Evolutionary conservation across 2,329 filamentous ascomycete species (phyloP).

Genomic region (Venturia aucupariae): DNA sequence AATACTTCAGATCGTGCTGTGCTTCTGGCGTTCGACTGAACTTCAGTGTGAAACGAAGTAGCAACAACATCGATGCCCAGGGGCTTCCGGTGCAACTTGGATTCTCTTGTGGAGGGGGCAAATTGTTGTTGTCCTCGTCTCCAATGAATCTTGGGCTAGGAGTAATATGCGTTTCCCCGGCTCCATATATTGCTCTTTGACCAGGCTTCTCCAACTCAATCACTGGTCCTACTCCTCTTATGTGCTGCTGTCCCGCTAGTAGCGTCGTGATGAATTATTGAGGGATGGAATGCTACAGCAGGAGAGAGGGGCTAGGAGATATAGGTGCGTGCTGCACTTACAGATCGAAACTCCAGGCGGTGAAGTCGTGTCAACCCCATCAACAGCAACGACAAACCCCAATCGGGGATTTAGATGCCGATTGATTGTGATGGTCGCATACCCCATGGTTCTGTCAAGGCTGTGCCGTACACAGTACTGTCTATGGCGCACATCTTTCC

Average conservation of each 20-base stretch:
- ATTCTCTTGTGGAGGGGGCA: not conserved
- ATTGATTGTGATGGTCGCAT: not conserved
- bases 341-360: not conserved
- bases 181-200: not conserved
- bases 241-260: slow-evolving; percentile 2
- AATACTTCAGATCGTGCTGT: not conserved
- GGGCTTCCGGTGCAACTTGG: not conserved
- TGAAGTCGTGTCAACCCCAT: not conserved
- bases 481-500: slow-evolving; percentile 2
- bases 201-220: not conserved
- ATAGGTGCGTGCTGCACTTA: not conserved
- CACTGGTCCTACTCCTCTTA: not conserved
- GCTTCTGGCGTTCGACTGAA: not conserved
- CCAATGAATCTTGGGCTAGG: not conserved
- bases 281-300: not conserved
- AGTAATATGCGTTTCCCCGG: not conserved
- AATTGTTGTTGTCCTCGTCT: not conserved
- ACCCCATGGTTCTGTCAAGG: not conserved
- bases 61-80: not conserved
- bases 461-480: not conserved
- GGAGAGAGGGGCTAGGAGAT: not conserved
- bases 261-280: not conserved
- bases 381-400: not conserved
- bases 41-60: not conserved
- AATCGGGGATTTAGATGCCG: not conserved